Percentiles rank a stretch among this genome's conserved stretches.
Conservation (phyloP, 768 basidiomycete genomes). For the Rhizopogon vulgaris region DNA sequence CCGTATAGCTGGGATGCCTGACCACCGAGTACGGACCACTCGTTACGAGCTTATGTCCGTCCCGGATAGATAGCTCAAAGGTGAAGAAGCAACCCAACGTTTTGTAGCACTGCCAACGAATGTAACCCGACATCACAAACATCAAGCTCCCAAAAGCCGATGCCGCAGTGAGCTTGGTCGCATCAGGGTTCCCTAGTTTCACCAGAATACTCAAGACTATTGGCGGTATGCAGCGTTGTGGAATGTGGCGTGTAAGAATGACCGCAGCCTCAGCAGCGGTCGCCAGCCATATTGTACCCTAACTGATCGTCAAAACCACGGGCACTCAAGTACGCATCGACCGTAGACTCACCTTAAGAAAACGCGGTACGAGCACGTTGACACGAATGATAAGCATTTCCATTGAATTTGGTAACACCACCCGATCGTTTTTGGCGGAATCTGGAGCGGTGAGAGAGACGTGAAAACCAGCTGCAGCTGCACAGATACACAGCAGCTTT, state of each 20-base stretch:
- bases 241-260: background rate
- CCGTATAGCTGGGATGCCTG: conserved; percentile 48
- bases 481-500: background rate
- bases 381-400: background rate
- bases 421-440: background rate
- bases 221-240: background rate
- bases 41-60: conserved; percentile 38
- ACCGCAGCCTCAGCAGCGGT: background rate
- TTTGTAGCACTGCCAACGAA: conserved; percentile 23
- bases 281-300: background rate
- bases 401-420: background rate
- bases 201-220: background rate
- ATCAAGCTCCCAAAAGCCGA: conserved; percentile 3
- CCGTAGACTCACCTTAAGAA: background rate
- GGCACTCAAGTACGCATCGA: background rate
- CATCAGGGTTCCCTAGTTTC: background rate
- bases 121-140: conserved; percentile 10
- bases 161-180: background rate
- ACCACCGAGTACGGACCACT: conserved; percentile 42
- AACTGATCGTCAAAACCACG: background rate
- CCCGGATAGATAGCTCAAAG: conserved; percentile 35
- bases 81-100: conserved; percentile 36
- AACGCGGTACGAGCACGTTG: background rate
- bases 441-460: background rate
- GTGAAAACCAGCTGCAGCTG: background rate